Percentiles rank a stretch among this genome's conserved stretches.
Evolutionary conservation across 148 eudicot genomes (phyloP).

Genomic region (Cornus suecica): DNA sequence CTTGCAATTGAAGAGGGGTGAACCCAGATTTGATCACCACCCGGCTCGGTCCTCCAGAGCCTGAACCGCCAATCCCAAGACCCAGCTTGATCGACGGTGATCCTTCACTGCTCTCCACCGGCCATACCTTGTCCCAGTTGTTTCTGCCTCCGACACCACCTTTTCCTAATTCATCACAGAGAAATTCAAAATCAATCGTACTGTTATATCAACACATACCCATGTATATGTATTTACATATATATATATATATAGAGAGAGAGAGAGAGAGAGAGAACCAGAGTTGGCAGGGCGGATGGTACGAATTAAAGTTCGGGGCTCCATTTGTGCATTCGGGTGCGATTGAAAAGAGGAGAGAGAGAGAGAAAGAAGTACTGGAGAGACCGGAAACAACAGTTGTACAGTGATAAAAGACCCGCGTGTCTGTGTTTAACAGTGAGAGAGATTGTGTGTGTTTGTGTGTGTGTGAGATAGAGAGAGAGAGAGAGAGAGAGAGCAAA

Average conservation of each 20-base stretch:
- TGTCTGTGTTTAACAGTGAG: too few relatives aligned
- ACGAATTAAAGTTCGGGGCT: not conserved
- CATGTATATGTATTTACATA: not conserved
- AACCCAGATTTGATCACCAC: slow-evolving; percentile 23
- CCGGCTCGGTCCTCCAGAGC: slow-evolving; percentile 9
- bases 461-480: not conserved
- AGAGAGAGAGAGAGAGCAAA: not conserved
- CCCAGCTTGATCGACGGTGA: slow-evolving; percentile 39
- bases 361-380: not conserved
- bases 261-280: slow-evolving; percentile 5
- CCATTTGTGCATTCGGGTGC: not conserved
- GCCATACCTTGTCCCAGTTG: slow-evolving; percentile 4
- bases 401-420: too few relatives aligned
- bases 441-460: too few relatives aligned
- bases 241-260: not conserved
- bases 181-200: not conserved
- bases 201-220: not conserved
- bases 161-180: slow-evolving; percentile 1
- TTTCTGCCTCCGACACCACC: slow-evolving; percentile 1
- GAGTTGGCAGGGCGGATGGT: not conserved
- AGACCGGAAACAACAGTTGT: too few relatives aligned
- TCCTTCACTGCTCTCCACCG: slow-evolving; percentile 7
- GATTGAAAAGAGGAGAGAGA: not conserved
- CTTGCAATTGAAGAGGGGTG: slow-evolving; percentile 39
- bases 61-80: slow-evolving; percentile 40